Conservation (phyloP, 768 basidiomycete genomes). For the Tremella mesenterica region DNA sequence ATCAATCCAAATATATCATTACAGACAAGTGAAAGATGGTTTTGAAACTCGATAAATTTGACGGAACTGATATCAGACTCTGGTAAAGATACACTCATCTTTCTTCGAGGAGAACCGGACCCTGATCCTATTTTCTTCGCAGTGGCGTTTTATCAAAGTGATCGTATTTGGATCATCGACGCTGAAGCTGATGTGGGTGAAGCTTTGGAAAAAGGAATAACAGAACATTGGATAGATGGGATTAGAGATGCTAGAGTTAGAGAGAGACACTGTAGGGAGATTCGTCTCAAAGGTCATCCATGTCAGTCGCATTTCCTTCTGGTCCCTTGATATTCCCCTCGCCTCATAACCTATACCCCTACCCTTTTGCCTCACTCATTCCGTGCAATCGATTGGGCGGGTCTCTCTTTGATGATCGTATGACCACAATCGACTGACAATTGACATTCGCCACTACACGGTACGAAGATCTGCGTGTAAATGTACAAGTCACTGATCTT, state of each 20-base stretch:
- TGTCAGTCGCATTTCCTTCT: no score
- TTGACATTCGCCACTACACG: no score
- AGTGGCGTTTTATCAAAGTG: constrained; percentile 30
- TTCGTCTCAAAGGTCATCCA: constrained; percentile 27
- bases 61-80: constrained; percentile 19
- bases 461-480: no score
- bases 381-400: no score
- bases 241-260: constrained; percentile 28
- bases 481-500: constrained; percentile 2
- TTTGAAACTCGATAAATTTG: no score
- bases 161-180: constrained; percentile 38
- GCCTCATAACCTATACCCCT: background rate
- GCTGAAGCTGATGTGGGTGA: constrained; percentile 38
- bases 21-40: no score
- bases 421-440: no score
- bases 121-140: constrained; percentile 38
- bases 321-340: background rate
- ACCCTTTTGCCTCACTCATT: background rate
- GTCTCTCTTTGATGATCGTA: no score
- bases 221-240: constrained; percentile 27
- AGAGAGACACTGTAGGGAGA: constrained; percentile 37
- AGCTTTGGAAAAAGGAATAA: constrained; percentile 31
- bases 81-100: constrained; percentile 35
- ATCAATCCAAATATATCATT: no score
- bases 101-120: constrained; percentile 27